Base-by-base conservation (phyloP, 306 rosid genomes). In the Astragalus glycyphyllos region DNA sequence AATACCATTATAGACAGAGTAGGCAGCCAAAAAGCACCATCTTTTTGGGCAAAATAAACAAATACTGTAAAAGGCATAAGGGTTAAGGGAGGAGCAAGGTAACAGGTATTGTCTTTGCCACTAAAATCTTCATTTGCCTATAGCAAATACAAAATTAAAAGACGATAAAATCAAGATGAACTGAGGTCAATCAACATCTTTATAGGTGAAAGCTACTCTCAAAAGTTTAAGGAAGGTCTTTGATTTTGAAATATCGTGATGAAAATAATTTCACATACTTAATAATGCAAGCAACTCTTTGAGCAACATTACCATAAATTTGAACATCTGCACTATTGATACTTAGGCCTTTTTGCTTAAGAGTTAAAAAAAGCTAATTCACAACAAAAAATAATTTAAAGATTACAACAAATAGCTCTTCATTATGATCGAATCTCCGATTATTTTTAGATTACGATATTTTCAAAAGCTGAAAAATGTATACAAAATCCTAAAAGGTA, bases 91-190 rank as follows among this genome's bases (percentile, higher is more conserved):
- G 31, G 31, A 26, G 3, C 31, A 58, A 15, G 71, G 35, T 41
- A 34, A 58, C 14, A 49, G 50, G 8, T 17, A 59, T 26, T 4
- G 12, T n/a, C 78, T 13, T 46, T 17, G 59, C n/a, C 34, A 58
- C 45, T 26, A 38, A 49, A 59, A 16, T 55, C 66, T 66, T 66
- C 53, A 66, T 41, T 51, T 31, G 64, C 40, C 48, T 59, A 29
- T 34, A 68, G 31, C 40, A 35, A 26, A 35, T 5, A 60, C 9
- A 68, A 69, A 68, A 59, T 14, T 20, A 57, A 58, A 66, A 4
- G 32, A 32, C 67, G 35, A 35, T 75, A 35, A 34, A 45, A 50
- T 40, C 54, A 15, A 42, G 65, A 26, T 7, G 16, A 71, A 16
- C 31, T 70, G 12, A 26, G 48, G 44, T 29, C 32, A 40, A 64